phyloP scores from a whole-genome alignment of 768 basidiomycete genomes.

The Inosperma sp. region DNA sequence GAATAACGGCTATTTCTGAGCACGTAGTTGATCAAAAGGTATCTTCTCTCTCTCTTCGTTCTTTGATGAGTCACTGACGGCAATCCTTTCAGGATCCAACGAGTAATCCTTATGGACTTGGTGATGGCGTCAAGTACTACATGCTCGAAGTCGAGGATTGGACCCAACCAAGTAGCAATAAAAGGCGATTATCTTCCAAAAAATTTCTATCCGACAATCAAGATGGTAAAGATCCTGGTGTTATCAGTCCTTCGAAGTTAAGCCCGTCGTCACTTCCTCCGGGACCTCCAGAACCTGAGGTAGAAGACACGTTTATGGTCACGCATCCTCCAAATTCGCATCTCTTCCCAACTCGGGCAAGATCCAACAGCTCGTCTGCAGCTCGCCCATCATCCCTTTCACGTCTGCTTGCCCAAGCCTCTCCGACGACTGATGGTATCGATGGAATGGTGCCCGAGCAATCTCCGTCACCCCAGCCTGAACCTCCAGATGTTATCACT shows the following conservation, averaged over 20 bases:
- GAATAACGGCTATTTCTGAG: conserved; percentile 85
- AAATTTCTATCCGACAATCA: conserved; percentile 44
- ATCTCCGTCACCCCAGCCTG: conserved; percentile 27
- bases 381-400: conserved; percentile 78
- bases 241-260: conserved; percentile 18
- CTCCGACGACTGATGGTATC: conserved; percentile 37
- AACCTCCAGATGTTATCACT: conserved; percentile 26
- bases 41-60: conserved; percentile 15
- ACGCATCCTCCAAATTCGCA: conserved; percentile 65
- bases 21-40: conserved; percentile 75
- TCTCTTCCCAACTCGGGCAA: conserved; percentile 57
- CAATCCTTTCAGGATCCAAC: conserved; percentile 62
- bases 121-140: conserved; percentile 88
- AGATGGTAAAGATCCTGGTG: conserved; percentile 6
- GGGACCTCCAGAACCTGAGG: conserved; percentile 64
- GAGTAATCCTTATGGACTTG: conserved; percentile 86
- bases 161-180: conserved; percentile 71
- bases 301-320: conserved; percentile 66
- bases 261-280: conserved; percentile 46
- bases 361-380: conserved; percentile 62
- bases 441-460: conserved; percentile 6
- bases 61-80: conserved; percentile 8
- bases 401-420: conserved; percentile 71
- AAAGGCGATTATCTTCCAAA: conserved; percentile 51
- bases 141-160: conserved; percentile 93